Percentiles rank a stretch among this genome's conserved stretches.
Evolutionary conservation across 352 stramenopile genomes (phyloP).

Genomic region (Blastocystis sp.): DNA sequence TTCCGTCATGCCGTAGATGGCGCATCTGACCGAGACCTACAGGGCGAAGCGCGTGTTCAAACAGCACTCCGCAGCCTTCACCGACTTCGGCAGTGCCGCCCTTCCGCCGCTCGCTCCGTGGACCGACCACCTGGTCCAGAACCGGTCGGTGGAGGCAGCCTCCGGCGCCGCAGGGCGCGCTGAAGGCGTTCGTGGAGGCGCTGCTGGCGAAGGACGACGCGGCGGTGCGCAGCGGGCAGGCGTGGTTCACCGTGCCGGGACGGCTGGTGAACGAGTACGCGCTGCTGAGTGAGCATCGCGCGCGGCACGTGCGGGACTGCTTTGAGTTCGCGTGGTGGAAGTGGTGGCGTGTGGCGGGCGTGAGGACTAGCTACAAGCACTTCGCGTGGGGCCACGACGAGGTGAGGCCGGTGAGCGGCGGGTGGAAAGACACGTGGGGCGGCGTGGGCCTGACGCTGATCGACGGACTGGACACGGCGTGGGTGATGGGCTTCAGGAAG

Average conservation of each 20-base stretch:
- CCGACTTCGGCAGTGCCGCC: not conserved
- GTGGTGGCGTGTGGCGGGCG: not conserved
- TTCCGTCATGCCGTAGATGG: not conserved
- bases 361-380: constrained; percentile 76
- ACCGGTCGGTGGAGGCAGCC: not conserved
- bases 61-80: not conserved
- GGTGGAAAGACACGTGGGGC: constrained; percentile 77
- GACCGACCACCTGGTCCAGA: not conserved
- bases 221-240: not conserved
- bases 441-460: constrained; percentile 79
- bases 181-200: not conserved
- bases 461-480: constrained; percentile 80
- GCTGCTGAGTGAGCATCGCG: not conserved
- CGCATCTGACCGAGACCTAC: not conserved
- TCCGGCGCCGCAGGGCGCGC: not conserved
- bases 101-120: not conserved
- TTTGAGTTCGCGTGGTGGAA: constrained; percentile 50
- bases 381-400: constrained; percentile 79
- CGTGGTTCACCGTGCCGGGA: constrained; percentile 28
- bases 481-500: constrained; percentile 79
- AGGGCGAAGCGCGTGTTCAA: not conserved
- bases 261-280: constrained; percentile 3
- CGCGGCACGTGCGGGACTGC: not conserved
- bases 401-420: constrained; percentile 76
- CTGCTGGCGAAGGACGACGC: constrained; percentile 15